phyloP scores from a whole-genome alignment of 164 flowering plant species.

The Houttuynia cordata region DNA sequence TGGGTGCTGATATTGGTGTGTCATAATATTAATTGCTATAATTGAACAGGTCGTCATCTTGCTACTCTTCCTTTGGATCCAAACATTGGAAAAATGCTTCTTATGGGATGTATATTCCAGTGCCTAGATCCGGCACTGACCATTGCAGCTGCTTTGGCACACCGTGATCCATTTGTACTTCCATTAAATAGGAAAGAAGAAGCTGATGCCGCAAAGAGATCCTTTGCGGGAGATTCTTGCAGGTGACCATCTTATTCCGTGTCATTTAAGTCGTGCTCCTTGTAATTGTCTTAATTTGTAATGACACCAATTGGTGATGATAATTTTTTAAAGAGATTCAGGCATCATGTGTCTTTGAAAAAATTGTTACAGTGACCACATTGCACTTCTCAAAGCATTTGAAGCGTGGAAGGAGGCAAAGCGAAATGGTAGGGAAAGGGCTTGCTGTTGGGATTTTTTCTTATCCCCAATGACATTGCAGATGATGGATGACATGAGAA shows the following conservation, averaged over 20 bases:
- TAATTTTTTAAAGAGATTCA: not conserved
- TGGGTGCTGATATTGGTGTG: not conserved
- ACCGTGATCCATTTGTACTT: conserved; percentile 87
- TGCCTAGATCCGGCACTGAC: conserved; percentile 92
- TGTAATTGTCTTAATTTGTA: not conserved
- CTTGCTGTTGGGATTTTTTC: conserved; percentile 85
- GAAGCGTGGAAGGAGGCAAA: conserved; percentile 87
- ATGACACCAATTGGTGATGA: not conserved
- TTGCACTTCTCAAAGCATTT: conserved; percentile 91
- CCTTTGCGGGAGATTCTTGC: conserved; percentile 97
- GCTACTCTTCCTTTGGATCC: conserved; percentile 89
- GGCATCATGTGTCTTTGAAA: not conserved
- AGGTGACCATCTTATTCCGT: conserved; percentile 29
- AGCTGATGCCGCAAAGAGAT: conserved; percentile 86
- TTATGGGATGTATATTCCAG: conserved; percentile 84
- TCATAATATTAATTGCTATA: not conserved
- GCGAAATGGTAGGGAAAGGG: conserved; percentile 48
- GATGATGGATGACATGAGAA: conserved; percentile 95
- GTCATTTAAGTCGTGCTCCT: not conserved
- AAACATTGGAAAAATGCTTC: conserved; percentile 95
- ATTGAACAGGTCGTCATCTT: conserved; percentile 72
- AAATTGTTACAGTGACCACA: conserved; percentile 65
- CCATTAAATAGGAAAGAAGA: conserved; percentile 85
- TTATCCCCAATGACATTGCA: conserved; percentile 74
- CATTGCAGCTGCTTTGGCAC: conserved; percentile 90